A percentile compares a stretch with the other conserved stretches of the same genome.
Evolutionary conservation across 495 filamentous ascomycete species (phyloP).

Genomic region (Penicillium bovifimosum): DNA sequence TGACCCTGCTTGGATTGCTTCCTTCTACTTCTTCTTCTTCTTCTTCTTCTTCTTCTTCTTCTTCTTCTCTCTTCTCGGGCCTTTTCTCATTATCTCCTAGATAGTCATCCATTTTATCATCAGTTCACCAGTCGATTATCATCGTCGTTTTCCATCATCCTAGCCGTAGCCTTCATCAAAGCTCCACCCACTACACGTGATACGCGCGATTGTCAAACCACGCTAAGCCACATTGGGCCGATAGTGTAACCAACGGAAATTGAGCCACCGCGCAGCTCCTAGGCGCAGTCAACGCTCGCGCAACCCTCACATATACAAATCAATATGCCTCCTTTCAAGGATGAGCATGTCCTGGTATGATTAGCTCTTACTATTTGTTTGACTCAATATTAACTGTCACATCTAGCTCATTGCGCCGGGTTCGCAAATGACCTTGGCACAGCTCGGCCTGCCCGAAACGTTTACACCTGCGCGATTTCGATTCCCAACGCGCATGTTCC

Average conservation of each 20-base stretch:
- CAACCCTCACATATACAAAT: not conserved
- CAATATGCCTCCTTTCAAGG: slow-evolving; percentile 67
- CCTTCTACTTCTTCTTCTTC: too few species aligned
- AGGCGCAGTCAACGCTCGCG: slow-evolving; percentile 9
- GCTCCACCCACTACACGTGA: slow-evolving; percentile 8
- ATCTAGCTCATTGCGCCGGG: slow-evolving; percentile 84
- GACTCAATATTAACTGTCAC: not conserved
- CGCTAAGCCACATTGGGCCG: slow-evolving; percentile 19
- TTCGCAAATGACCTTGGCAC: slow-evolving; percentile 87
- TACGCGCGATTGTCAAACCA: not conserved
- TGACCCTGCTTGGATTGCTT: too few species aligned
- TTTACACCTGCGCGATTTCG: slow-evolving; percentile 80
- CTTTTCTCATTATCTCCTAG: too few species aligned
- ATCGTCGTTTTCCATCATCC: too few species aligned
- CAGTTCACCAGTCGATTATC: too few species aligned
- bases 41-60: too few species aligned
- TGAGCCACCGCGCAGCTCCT: slow-evolving; percentile 18
- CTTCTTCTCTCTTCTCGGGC: too few species aligned
- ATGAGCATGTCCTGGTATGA: slow-evolving; percentile 69
- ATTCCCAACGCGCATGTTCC: slow-evolving; percentile 90
- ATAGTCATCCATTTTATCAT: too few species aligned
- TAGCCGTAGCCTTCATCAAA: not conserved
- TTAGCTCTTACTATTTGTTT: not conserved
- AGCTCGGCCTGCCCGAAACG: slow-evolving; percentile 85
- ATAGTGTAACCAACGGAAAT: slow-evolving; percentile 10